Base-by-base conservation (phyloP, 805 yeast genomes). In the Hanseniaspora clermontiae region DNA sequence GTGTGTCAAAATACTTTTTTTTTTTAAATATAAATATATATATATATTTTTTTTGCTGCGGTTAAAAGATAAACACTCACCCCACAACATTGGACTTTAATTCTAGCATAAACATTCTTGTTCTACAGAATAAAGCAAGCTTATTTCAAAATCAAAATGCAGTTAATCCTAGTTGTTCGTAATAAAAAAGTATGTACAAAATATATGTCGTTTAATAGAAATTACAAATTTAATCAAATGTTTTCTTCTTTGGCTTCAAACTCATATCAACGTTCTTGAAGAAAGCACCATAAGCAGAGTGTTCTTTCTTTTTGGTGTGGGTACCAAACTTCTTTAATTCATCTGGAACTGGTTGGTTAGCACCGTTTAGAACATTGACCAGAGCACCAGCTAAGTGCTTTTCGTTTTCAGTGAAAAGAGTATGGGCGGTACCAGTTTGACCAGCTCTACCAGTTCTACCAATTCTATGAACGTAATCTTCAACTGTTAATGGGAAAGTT, bases 391-490 rank as follows among this genome's bases (percentile, higher is more conserved):
- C 84, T 53, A 93, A 77, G 70, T 91, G 97, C 70, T 93, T 93
- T 69, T 93, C 97, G 66, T 89, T 93, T 61, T 90, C 97, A 8
- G 98, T 93, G 74, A 93, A 93, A 48, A 93, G 75, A 1, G 99
- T 91, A 68, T 90, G 95, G 15, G 99, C 95, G 60, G 82, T 80
- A 66, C 99, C 99, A 1, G 89, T 77, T 70, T 84, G 87, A 43
- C 97, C 97, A 15, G 97, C 98, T 73, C 97, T 83, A 60, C 97
- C 97, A 9, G 97, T 91, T 77, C 97, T 85, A 60, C 97, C 97
- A 63, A 91, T 91, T 72, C 97, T 81, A 70, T 91, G 97, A 39
- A 91, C 97, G 66, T 91, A 91, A 72, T 91, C 97, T 71, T 91
- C 97, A 11, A 87, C 93, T 0, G 97, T 90, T 64, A 90, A 77